Conservation (phyloP, 106 monocot genomes). For the Phalaenopsis equestris region DNA sequence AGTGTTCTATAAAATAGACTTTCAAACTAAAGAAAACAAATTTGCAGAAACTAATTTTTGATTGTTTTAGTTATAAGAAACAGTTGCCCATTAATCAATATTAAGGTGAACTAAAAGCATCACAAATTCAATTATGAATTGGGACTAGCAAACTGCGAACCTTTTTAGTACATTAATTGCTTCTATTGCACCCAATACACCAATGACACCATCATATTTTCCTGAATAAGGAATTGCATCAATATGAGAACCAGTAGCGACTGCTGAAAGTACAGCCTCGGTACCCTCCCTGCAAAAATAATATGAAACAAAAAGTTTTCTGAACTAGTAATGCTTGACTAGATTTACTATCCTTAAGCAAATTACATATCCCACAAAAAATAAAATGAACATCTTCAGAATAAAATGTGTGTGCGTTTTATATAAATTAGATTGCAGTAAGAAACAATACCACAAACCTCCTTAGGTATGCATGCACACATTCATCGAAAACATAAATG, state of each 20-base stretch:
- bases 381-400: neutral
- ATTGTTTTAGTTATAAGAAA: neutral
- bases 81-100: neutral
- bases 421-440: neutral
- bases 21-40: neutral
- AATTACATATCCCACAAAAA: neutral
- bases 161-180: constrained; percentile 88
- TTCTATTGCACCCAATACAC: constrained; percentile 93
- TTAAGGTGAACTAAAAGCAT: neutral
- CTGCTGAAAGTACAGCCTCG: constrained; percentile 55
- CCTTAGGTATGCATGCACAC: neutral
- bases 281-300: constrained; percentile 53
- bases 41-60: neutral
- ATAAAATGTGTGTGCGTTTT: neutral
- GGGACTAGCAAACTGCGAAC: constrained; percentile 14
- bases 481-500: neutral
- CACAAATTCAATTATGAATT: neutral
- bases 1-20: too few species aligned
- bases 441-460: neutral
- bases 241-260: constrained; percentile 90
- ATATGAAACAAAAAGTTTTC: neutral
- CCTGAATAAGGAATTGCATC: constrained; percentile 97
- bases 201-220: constrained; percentile 98
- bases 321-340: neutral
- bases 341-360: neutral